Evolutionary conservation across 2,329 filamentous ascomycete genomes (phyloP).

Genomic region (Thelonectria blattea): DNA sequence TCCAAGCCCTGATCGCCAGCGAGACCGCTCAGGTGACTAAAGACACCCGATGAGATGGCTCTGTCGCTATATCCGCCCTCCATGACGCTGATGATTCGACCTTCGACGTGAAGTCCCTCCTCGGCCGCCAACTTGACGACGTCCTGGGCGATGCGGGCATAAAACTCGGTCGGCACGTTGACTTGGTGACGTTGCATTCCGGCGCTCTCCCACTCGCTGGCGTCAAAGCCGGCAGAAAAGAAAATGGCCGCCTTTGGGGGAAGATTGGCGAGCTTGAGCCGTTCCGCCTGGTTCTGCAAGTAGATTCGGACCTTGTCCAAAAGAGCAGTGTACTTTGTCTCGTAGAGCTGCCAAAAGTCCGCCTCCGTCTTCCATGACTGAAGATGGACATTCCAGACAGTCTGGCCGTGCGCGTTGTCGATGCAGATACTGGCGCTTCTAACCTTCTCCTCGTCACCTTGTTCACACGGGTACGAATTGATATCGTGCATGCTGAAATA

Average conservation of each 20-base stretch:
- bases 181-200: conserved; percentile 97
- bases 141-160: conserved; percentile 87
- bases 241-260: conserved; percentile 87
- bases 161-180: conserved; percentile 96
- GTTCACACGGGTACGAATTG: conserved; percentile 96
- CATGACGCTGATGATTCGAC: conserved; percentile 88
- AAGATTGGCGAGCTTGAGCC: conserved; percentile 63
- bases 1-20: conserved; percentile 60
- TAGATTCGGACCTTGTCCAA: conserved; percentile 83
- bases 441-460: conserved; percentile 91
- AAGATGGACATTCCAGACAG: conserved; percentile 94
- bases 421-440: conserved; percentile 93
- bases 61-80: conserved; percentile 97
- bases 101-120: conserved; percentile 76
- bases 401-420: conserved; percentile 92
- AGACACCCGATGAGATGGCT: conserved; percentile 83
- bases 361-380: conserved; percentile 81
- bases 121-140: conserved; percentile 83
- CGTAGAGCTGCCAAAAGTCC: conserved; percentile 91
- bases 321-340: conserved; percentile 75
- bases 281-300: conserved; percentile 73
- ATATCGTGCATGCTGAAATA: conserved; percentile 99
- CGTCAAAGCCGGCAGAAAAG: conserved; percentile 94
- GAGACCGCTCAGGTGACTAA: conserved; percentile 89
- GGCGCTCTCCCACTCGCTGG: conserved; percentile 88